These are phyloP conservation scores for Aspergillus bridgeri DNA, from an alignment of 495 filamentous ascomycete genomes.

Conservation along the genomic window DNA sequence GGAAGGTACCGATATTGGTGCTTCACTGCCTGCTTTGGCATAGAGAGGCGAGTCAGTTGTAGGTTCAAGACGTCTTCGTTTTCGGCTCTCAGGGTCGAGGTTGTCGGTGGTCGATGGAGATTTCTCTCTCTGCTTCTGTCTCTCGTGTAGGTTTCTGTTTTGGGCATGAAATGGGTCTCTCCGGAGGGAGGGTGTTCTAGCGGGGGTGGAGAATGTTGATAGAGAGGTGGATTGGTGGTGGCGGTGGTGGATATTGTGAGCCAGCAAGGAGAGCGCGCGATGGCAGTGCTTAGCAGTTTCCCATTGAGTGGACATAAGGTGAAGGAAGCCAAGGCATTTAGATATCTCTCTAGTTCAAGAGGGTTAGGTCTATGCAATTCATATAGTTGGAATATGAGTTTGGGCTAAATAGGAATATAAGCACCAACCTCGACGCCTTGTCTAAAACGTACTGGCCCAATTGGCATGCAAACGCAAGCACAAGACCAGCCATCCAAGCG, in stretches of 20 bases:
- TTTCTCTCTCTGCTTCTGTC: neutral
- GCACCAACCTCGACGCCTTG: constrained; percentile 34
- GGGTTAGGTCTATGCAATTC: neutral
- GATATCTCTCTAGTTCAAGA: constrained; percentile 29
- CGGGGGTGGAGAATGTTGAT: neutral
- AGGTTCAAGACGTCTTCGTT: neutral
- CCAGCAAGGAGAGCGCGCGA: constrained; percentile 29
- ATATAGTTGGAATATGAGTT: neutral
- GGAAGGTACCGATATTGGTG: too few species aligned
- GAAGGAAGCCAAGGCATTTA: constrained; percentile 28
- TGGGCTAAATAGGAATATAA: neutral
- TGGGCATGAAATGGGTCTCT: neutral
- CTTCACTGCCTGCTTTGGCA: too few species aligned
- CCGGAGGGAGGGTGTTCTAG: constrained; percentile 1
- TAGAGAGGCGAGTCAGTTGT: neutral
- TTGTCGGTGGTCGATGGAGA: too few species aligned
- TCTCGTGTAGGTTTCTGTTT: neutral
- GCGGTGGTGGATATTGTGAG: constrained; percentile 21
- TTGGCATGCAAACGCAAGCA: constrained; percentile 42
- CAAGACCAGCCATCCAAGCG: constrained; percentile 41
- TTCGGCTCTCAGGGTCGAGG: neutral
- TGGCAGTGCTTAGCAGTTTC: constrained; percentile 41
- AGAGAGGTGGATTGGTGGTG: neutral
- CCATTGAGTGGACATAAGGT: constrained; percentile 38
- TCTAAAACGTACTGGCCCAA: constrained; percentile 34